phyloP scores from a whole-genome alignment of 2,329 filamentous ascomycete species.

The Fusarium equiseti region DNA sequence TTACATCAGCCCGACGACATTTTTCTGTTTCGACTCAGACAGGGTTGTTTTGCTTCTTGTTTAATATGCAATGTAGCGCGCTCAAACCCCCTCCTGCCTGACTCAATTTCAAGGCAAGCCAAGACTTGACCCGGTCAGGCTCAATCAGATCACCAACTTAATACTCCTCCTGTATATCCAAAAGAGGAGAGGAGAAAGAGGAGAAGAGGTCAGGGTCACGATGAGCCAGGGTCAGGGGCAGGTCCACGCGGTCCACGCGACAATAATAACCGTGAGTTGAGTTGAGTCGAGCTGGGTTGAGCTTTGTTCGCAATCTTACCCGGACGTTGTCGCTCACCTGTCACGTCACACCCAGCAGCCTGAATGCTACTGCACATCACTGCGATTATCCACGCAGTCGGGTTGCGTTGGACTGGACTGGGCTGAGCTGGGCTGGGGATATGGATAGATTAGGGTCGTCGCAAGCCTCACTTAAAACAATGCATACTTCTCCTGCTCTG shows the following conservation, averaged over 20 bases:
- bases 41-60: constrained; percentile 5
- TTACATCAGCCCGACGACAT: not conserved
- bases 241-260: constrained; percentile 5
- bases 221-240: not conserved
- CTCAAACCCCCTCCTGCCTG: constrained; percentile 21
- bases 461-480: constrained; percentile 1
- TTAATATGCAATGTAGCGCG: not conserved
- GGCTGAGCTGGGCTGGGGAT: not conserved
- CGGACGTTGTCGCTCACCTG: not conserved
- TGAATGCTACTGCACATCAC: constrained; percentile 6
- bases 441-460: not conserved
- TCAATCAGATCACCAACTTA: not conserved
- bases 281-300: not conserved
- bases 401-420: not conserved
- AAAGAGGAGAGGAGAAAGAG: not conserved
- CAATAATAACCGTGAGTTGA: constrained; percentile 6
- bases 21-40: constrained; percentile 15
- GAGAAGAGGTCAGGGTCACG: not conserved
- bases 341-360: constrained; percentile 5
- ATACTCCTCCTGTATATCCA: not conserved
- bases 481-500: not conserved
- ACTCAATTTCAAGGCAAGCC: constrained; percentile 12
- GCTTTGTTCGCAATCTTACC: constrained; percentile 14
- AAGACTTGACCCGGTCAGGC: not conserved
- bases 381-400: constrained; percentile 6